Evolutionary conservation across 2,329 filamentous ascomycete species (phyloP).

Genomic region (Sporothrix inflata): DNA sequence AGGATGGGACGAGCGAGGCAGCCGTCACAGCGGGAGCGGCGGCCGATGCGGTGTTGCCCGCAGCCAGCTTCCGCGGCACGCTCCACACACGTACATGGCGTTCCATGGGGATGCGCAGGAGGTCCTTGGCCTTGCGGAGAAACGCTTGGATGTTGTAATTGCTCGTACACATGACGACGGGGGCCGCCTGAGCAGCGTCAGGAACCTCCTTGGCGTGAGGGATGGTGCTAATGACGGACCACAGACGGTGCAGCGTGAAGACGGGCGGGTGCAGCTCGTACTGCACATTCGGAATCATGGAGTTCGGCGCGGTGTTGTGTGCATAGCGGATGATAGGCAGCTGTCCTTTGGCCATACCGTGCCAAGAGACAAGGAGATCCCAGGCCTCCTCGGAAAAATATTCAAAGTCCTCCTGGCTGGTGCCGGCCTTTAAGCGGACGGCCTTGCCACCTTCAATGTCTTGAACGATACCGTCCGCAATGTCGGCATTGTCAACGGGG

Average conservation of each 20-base stretch:
- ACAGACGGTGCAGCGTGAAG: constrained; percentile 81
- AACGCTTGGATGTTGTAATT: constrained; percentile 74
- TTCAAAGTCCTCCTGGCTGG: constrained; percentile 72
- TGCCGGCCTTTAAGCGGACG: constrained; percentile 72
- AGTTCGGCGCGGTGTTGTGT: constrained; percentile 71
- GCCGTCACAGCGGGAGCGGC: neutral
- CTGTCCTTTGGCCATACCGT: constrained; percentile 72
- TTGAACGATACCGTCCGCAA: constrained; percentile 65
- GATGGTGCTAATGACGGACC: constrained; percentile 61
- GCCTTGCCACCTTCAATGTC: constrained; percentile 61
- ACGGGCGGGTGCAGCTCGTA: constrained; percentile 86
- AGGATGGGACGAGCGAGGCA: neutral
- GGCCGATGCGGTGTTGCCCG: constrained; percentile 33
- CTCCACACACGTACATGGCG: constrained; percentile 80
- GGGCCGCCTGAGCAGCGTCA: constrained; percentile 63
- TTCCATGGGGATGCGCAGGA: constrained; percentile 66
- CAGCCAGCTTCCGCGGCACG: constrained; percentile 54
- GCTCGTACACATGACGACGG: constrained; percentile 71
- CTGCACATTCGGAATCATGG: constrained; percentile 66
- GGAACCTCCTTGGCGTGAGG: constrained; percentile 62
- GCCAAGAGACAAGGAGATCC: constrained; percentile 80
- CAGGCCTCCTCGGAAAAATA: constrained; percentile 79
- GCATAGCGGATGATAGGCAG: constrained; percentile 74
- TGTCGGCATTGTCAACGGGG: constrained; percentile 83
- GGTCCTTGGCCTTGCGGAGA: constrained; percentile 71